Base-by-base conservation (phyloP, 768 basidiomycete genomes). In the Leccinum variicolor region DNA sequence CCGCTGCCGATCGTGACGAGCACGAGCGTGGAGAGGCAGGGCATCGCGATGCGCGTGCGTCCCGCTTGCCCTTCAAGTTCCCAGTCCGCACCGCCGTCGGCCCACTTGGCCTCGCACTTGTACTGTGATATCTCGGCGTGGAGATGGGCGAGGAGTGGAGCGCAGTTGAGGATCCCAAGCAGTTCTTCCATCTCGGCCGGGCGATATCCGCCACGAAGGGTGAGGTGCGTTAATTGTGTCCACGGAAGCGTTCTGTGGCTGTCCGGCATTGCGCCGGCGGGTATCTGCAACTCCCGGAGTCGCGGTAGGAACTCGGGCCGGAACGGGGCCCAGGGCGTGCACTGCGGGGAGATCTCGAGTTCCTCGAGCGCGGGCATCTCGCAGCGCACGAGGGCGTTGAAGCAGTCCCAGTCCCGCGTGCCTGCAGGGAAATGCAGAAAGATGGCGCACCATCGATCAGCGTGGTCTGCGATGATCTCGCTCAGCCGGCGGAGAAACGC, bases 71-170 rank as follows among this genome's bases (percentile, higher is more conserved):
- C 36, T 39, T n/a, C 29, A 0, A 31, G 39, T 39, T 17, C 8
- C n/a, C n/a, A n/a, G 39, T 39, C 39, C n/a, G 36, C 1, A 19
- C 19, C 46, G 45, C 69, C 69, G 26, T n/a, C 50, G 34, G 71
- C 69, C 67, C 67, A 70, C 59, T 69, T 71, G 29, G 54, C 58
- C 47, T 70, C 69, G 31, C 50, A 57, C 54, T 57, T 62, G 69
- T 70, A 70, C 21, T 70, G 69, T 8, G 70, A 68, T 58, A 72
- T 68, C 58, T 71, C 69, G 54, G 70, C 55, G 58, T 71, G 69
- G 56, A 71, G 70, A 36, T 69, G 68, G 0, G 60, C 21, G 54
- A 72, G 66, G 15, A 68, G 63, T 0, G 70, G 68, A 1, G 70
- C 70, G 17, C 56, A 53, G 56, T 51, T 49, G 53, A 71, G 70